A percentile compares a stretch with the other conserved stretches of the same genome.
phyloP scores from a whole-genome alignment of 2,329 filamentous ascomycete species.

The Colletotrichum sp. region DNA sequence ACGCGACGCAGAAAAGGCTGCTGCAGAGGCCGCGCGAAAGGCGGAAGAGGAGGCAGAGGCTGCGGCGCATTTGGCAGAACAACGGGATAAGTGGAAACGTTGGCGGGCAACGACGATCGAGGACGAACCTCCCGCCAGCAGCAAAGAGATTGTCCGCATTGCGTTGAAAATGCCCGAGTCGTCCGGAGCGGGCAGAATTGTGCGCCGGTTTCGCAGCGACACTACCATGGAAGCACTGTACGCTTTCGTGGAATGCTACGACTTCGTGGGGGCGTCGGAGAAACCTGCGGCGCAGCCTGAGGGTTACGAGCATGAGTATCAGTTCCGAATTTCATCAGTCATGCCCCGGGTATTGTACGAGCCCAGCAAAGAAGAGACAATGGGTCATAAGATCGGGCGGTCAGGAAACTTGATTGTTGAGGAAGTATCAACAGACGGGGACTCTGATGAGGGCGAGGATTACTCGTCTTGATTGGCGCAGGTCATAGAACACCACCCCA shows the following conservation, averaged over 20 bases:
- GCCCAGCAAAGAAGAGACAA: slow-evolving; percentile 66
- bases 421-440: slow-evolving; percentile 49
- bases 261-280: slow-evolving; percentile 56
- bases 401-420: slow-evolving; percentile 93
- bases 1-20: slow-evolving; percentile 76
- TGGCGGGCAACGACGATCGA: slow-evolving; percentile 77
- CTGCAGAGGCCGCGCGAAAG: slow-evolving; percentile 69
- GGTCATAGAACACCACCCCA: too few relatives aligned
- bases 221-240: slow-evolving; percentile 87
- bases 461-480: neutral
- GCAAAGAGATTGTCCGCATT: slow-evolving; percentile 75
- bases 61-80: slow-evolving; percentile 52
- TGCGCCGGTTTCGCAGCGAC: slow-evolving; percentile 75
- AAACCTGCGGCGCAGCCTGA: slow-evolving; percentile 54
- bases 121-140: slow-evolving; percentile 67
- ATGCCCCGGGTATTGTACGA: slow-evolving; percentile 86
- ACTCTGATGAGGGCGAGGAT: slow-evolving; percentile 18
- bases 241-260: slow-evolving; percentile 93
- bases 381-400: slow-evolving; percentile 77
- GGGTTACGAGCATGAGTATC: slow-evolving; percentile 80
- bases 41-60: slow-evolving; percentile 67
- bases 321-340: slow-evolving; percentile 84
- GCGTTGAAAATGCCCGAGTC: slow-evolving; percentile 67
- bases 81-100: slow-evolving; percentile 71
- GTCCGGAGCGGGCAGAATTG: slow-evolving; percentile 72